Base-by-base conservation (phyloP, 768 basidiomycete species). In the Macrocybe gigantea region DNA sequence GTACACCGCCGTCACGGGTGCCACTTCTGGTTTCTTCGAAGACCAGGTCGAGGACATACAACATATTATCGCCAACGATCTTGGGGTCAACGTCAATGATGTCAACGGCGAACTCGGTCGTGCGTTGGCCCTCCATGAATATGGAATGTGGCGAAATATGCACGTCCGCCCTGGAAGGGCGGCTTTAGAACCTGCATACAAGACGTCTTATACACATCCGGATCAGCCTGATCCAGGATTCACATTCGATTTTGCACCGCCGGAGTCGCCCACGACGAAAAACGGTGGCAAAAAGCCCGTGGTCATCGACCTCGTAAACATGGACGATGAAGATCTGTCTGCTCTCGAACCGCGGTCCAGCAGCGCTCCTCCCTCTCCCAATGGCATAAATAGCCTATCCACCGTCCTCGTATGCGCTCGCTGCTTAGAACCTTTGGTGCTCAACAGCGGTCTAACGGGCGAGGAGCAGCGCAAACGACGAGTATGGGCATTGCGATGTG, bases 401-500 rank as follows among this genome's bases (percentile, higher is more conserved):
- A 71, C 72, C 11, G 62, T 77, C 8, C 74, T 90, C 10, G 78
- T 83, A 10, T 90, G 88, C 53, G 84, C 83, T 10, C 67, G 65
- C 7, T 91, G 88, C 51, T 64, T 74, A 15, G 82, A 82, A 49
- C 83, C 84, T 0, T 72, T 90, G 5, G 62, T 84, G 7, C 67
- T 84, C 30, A 71, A 75, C 41, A 68, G 69, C 1, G 75, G 72
- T 9, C 67, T 79, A n/a, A 64, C 68, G 11, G 64, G 65, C 5
- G 65, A 70, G 39, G 80, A 78, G 33, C 69, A 65, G 36, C 66
- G 66, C 36, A 64, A 63, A 34, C 67, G 72, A 45, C 73, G 77
- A 38, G 64, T 90, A 6, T 90, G 86, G 88, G 80, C 75, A 1
- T 64, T 91, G 50, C 70, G 84, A 36, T 91, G 88, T 45, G 88